Evolutionary conservation across 176 grass and related monocot species (phyloP).

Genomic region (Rhynchospora tenuis): DNA sequence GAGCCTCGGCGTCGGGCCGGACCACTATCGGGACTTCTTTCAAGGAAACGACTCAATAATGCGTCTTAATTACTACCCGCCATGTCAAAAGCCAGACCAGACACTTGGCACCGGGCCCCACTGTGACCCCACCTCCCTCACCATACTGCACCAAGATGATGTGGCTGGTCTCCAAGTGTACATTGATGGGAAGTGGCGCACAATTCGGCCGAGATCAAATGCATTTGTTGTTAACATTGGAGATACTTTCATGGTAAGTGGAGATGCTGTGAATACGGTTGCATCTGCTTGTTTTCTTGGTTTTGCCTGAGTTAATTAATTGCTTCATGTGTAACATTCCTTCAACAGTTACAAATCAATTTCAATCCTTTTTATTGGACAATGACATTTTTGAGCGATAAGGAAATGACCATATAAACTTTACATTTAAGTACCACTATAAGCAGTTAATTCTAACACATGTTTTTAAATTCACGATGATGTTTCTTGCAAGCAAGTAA

Average conservation of each 20-base stretch:
- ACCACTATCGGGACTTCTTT: constrained; percentile 60
- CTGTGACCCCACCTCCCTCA: constrained; percentile 87
- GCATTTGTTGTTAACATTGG: constrained; percentile 83
- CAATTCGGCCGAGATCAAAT: constrained; percentile 30
- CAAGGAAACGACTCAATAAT: constrained; percentile 75
- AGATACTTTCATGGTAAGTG: constrained; percentile 84
- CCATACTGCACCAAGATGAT: constrained; percentile 96
- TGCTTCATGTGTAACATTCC: neutral
- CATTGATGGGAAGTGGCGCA: constrained; percentile 37
- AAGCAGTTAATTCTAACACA: neutral
- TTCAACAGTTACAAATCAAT: constrained; percentile 4
- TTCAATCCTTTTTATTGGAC: constrained; percentile 21
- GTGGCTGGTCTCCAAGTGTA: constrained; percentile 78
- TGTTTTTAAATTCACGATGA: neutral
- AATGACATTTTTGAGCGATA: neutral
- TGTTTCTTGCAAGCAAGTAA: neutral
- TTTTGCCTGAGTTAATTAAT: neutral
- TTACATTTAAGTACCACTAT: neutral
- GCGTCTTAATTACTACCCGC: constrained; percentile 96
- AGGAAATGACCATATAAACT: neutral
- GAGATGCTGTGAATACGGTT: neutral
- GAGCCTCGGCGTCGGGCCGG: constrained; percentile 46
- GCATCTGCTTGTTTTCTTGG: neutral
- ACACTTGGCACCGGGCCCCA: constrained; percentile 79
- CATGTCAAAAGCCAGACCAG: constrained; percentile 64